These are phyloP conservation scores for Diplodia corticola DNA, from an alignment of 2,329 filamentous ascomycete genomes.

Conservation along the genomic window DNA sequence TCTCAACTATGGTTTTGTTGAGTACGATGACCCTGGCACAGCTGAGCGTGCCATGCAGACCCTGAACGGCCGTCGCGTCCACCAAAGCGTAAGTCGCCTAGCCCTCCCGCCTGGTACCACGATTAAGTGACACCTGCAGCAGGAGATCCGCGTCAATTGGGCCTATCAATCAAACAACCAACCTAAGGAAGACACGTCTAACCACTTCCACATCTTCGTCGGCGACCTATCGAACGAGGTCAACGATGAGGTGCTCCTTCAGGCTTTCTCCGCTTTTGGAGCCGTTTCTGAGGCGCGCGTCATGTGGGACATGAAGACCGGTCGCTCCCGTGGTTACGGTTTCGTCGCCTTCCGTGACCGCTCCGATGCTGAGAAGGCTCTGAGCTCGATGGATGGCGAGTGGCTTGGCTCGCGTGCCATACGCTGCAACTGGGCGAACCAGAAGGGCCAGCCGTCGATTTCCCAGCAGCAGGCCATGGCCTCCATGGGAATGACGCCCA, in stretches of 20 bases:
- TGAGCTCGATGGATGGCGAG: conserved; percentile 98
- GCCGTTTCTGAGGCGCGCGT: conserved; percentile 96
- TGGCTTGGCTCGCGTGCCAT: conserved; percentile 98
- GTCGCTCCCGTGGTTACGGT: conserved; percentile 92
- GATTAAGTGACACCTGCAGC: conserved; percentile 28
- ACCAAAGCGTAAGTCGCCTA: conserved; percentile 74
- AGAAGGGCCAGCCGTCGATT: conserved; percentile 99
- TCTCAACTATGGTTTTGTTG: conserved; percentile 98
- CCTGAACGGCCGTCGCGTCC: conserved; percentile 89
- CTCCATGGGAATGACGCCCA: conserved; percentile 97
- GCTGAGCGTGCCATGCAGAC: conserved; percentile 97
- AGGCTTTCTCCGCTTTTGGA: conserved; percentile 95
- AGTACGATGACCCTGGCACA: conserved; percentile 96
- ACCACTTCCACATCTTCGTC: conserved; percentile 99
- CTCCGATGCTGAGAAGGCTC: conserved; percentile 87
- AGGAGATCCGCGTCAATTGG: conserved; percentile 99
- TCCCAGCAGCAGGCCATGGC: conserved; percentile 97
- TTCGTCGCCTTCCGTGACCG: conserved; percentile 98
- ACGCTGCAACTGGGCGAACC: conserved; percentile 99
- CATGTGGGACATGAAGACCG: conserved; percentile 99
- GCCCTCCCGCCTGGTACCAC: conserved; percentile 15
- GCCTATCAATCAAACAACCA: conserved; percentile 94
- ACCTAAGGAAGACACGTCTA: conserved; percentile 95
- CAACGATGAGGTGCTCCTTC: conserved; percentile 90
- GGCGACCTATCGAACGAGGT: conserved; percentile 98